Percentiles rank a stretch among this genome's conserved stretches.
phyloP scores from a whole-genome alignment of 2,329 filamentous ascomycete genomes.

The Hymenoscyphus linearis region DNA sequence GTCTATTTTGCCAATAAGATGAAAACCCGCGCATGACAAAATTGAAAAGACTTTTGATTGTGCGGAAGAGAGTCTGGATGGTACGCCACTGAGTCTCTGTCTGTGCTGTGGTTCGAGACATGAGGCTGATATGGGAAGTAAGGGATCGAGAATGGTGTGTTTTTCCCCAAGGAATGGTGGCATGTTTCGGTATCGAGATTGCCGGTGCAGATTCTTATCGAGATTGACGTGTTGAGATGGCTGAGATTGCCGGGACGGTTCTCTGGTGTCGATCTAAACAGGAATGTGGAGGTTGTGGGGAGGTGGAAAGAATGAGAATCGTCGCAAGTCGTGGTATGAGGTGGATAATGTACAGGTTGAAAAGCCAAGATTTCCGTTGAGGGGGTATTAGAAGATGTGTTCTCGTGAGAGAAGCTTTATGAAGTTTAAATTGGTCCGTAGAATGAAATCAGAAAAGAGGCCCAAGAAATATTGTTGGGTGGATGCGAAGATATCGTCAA shows the following conservation, averaged over 20 bases:
- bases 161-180: conserved; percentile 9
- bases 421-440: conserved; percentile 12
- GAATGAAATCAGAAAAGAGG: conserved; percentile 1
- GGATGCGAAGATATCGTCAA: conserved; percentile 7
- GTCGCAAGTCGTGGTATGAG: conserved; percentile 24
- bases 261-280: conserved; percentile 8
- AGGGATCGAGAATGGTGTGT: background rate
- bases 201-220: conserved; percentile 2
- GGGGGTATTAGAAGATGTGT: conserved; percentile 19
- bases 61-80: background rate
- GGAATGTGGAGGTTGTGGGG: conserved; percentile 19
- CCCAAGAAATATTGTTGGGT: conserved; percentile 5
- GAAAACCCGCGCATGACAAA: conserved; percentile 7
- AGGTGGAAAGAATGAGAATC: conserved; percentile 27
- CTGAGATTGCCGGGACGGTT: background rate
- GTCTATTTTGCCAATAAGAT: conserved; percentile 7
- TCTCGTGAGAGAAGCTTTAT: conserved; percentile 15
- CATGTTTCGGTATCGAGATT: conserved; percentile 1
- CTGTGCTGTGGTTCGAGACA: conserved; percentile 26
- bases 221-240: conserved; percentile 2
- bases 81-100: conserved; percentile 1
- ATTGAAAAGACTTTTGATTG: conserved; percentile 8
- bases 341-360: conserved; percentile 20
- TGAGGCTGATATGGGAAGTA: conserved; percentile 10
- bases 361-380: conserved; percentile 7